phyloP scores from a whole-genome alignment of 1,284 basidiomycete species.

The Cystobasidiaceae sp. region DNA sequence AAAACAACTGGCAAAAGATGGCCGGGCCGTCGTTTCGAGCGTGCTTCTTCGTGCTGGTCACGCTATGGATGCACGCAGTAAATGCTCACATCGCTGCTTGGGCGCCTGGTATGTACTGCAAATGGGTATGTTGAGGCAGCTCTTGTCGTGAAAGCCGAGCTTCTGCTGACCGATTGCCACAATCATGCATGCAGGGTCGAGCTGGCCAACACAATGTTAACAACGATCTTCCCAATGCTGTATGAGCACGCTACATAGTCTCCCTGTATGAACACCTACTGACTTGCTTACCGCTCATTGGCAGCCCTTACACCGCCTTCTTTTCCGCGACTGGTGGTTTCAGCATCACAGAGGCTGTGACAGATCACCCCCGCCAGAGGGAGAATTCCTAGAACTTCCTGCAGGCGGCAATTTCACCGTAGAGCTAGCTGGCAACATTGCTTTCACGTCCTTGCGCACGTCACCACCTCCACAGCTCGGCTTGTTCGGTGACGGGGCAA shows the following conservation, averaged over 20 bases:
- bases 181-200: too few relatives aligned
- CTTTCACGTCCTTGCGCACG: constrained; percentile 1
- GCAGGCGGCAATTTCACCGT: constrained; percentile 15
- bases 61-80: not conserved
- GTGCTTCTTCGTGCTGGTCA: constrained; percentile 10
- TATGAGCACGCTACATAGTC: too few relatives aligned
- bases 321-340: constrained; percentile 13
- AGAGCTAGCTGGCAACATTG: constrained; percentile 16
- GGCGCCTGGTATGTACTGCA: constrained; percentile 13
- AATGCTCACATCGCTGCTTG: constrained; percentile 12
- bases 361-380: not conserved
- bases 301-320: constrained; percentile 11
- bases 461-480: not conserved
- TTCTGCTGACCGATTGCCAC: not conserved
- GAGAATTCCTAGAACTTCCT: constrained; percentile 13
- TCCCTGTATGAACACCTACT: too few relatives aligned
- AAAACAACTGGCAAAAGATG: too few relatives aligned
- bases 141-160: not conserved
- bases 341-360: constrained; percentile 10
- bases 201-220: too few relatives aligned
- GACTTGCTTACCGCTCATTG: not conserved
- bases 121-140: not conserved
- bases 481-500: constrained; percentile 2
- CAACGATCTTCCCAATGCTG: too few relatives aligned
- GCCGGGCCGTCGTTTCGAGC: not conserved